Conservation (phyloP, 129 eudicot species). For the Apium graveolens region DNA sequence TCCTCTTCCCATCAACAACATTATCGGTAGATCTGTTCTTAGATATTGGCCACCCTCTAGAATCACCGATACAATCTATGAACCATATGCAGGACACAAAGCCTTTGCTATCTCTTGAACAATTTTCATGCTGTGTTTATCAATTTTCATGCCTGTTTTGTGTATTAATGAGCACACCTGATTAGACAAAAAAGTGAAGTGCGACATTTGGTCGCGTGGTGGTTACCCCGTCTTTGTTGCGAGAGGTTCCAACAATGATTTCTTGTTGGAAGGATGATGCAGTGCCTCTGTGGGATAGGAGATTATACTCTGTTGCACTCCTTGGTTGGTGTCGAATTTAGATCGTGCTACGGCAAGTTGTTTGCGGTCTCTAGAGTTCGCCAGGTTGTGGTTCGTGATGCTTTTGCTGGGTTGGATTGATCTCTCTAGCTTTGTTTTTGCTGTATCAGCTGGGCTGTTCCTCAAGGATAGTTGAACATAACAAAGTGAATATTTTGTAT, state of each 20-base stretch:
- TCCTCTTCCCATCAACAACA: conserved; percentile 79
- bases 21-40: conserved; percentile 74
- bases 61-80: conserved; percentile 56
- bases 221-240: neutral
- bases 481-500: neutral
- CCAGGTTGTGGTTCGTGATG: neutral
- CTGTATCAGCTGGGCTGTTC: neutral
- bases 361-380: no score
- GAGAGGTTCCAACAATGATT: neutral
- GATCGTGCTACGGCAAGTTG: no score
- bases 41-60: conserved; percentile 95
- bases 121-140: neutral
- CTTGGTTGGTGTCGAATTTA: neutral
- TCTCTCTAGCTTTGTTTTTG: neutral
- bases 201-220: neutral
- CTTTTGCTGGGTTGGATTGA: neutral
- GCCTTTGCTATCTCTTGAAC: conserved; percentile 41
- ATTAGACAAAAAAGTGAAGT: neutral
- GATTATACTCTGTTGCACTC: neutral
- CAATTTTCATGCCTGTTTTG: neutral
- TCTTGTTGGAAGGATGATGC: neutral
- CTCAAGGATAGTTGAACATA: neutral
- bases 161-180: conserved; percentile 3
- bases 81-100: conserved; percentile 21
- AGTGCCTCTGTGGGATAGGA: neutral